Base-by-base conservation (phyloP, 345 rosid species). In the Euphorbia peplus region DNA sequence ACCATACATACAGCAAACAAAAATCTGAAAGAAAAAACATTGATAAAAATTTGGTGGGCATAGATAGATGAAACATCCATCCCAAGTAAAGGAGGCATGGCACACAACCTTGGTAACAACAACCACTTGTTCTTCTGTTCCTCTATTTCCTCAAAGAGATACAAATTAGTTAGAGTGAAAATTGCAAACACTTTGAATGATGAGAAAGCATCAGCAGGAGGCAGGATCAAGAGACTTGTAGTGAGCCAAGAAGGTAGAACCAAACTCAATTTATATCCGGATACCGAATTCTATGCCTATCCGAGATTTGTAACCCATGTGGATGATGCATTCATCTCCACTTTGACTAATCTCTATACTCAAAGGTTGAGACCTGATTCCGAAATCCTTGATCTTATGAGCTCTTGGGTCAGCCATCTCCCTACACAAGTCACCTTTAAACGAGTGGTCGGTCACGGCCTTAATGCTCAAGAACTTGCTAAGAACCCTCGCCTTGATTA, bases 331-430 rank as follows among this genome's bases (percentile, higher is more conserved):
- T 93, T 93, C 86, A 87, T 91, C 28, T 78, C 89, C 70, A 76
- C 84, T 3, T 73, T 91, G 75, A 89, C 97, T 16, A 71, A 83
- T 21, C 76, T 89, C 57, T 89, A 91, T 71, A 80, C 85, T 63
- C 82, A 88, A 68, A 74, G 75, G 75, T 22, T 91, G 63, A 75
- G 82, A 61, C 86, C 91, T 70, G 92, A 77, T 66, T 82, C 79
- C n/a, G 86, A 84, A 76, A 83, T 91, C 77, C 84, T 91, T 63
- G 95, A 88, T 69, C 77, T 93, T 67, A 93, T 88, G 98, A 90
- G 97, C 80, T 89, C 98, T 50, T 93, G 97, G 93, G 86, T 86
- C 32, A 90, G 98, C 78, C 95, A 93, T 79, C 78, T 91, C 21
- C 97, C 98, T 4, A 67, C 68, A 53, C 88, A 91, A 67, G 87